A percentile compares a stretch with the other conserved stretches of the same genome.
phyloP scores from a whole-genome alignment of 805 yeast genomes.

The Kockiozyma suomiensis region DNA sequence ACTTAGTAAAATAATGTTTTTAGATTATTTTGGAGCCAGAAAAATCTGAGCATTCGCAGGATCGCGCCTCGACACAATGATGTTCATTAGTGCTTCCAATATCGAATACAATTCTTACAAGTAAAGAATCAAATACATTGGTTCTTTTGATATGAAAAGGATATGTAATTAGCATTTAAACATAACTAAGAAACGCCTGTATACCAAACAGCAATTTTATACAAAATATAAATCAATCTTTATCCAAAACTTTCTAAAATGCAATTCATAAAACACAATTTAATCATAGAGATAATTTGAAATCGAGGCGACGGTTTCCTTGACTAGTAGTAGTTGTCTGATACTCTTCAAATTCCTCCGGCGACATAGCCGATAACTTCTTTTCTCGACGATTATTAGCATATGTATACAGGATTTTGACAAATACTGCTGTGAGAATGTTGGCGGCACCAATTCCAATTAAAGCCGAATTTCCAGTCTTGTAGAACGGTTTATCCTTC shows the following conservation, averaged over 20 bases:
- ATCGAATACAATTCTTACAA: too few species aligned
- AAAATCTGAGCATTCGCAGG: too few species aligned
- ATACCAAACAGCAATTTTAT: neutral
- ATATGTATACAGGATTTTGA: constrained; percentile 41
- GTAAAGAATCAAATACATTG: too few species aligned
- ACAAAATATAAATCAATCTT: neutral
- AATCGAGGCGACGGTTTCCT: constrained; percentile 64
- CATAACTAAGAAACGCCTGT: neutral
- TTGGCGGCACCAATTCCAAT: constrained; percentile 29
- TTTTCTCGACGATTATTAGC: constrained; percentile 45
- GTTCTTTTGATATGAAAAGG: too few species aligned
- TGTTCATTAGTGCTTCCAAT: too few species aligned
- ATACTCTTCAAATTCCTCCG: constrained; percentile 55
- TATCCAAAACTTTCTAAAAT: too few species aligned
- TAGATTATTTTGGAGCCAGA: too few species aligned
- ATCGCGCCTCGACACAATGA: too few species aligned
- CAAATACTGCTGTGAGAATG: constrained; percentile 36
- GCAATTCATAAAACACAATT: too few species aligned
- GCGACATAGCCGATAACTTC: constrained; percentile 54
- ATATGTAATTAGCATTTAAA: too few species aligned
- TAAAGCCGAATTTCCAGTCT: constrained; percentile 54
- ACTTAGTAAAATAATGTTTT: too few species aligned
- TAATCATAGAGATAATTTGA: constrained; percentile 32
- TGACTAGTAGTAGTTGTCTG: constrained; percentile 49
- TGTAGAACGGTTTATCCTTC: constrained; percentile 62